phyloP scores from a whole-genome alignment of 768 basidiomycete genomes.

The Inosperma sp. region DNA sequence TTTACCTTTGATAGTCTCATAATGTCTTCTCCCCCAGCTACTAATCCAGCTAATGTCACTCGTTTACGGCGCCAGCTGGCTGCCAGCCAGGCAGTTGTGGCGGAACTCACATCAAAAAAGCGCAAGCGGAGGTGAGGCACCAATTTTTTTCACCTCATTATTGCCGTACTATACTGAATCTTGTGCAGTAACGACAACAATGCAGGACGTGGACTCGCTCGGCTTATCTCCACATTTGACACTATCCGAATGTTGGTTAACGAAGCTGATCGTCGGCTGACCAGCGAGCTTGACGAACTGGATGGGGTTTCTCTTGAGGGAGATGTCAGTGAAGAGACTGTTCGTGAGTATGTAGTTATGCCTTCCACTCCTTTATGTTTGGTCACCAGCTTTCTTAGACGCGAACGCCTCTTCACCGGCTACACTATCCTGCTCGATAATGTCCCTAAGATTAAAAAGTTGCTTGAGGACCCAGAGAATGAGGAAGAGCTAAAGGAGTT shows the following conservation, averaged over 20 bases:
- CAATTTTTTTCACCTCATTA: neutral
- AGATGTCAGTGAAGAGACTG: neutral
- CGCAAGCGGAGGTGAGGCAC: slow-evolving; percentile 1
- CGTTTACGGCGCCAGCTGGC: slow-evolving; percentile 1
- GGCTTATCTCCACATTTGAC: slow-evolving; percentile 4
- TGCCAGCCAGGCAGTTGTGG: neutral
- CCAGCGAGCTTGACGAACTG: neutral
- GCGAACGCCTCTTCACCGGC: neutral
- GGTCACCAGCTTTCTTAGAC: neutral
- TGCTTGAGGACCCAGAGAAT: slow-evolving; percentile 1
- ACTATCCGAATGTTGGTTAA: neutral
- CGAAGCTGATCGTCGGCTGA: slow-evolving; percentile 3
- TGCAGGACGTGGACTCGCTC: neutral
- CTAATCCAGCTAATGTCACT: neutral
- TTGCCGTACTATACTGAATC: neutral
- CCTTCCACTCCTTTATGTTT: neutral
- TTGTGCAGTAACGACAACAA: neutral
- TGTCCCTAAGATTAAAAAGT: neutral
- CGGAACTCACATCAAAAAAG: neutral
- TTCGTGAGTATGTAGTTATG: neutral
- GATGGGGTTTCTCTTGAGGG: neutral
- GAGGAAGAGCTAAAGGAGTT: slow-evolving; percentile 3
- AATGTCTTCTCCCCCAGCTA: neutral
- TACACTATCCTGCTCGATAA: slow-evolving; percentile 3
- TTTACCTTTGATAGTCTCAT: neutral